Percentiles rank a stretch among this genome's conserved stretches.
Evolutionary conservation across 768 basidiomycete genomes (phyloP).

Genomic region (Lyophyllum semitale): DNA sequence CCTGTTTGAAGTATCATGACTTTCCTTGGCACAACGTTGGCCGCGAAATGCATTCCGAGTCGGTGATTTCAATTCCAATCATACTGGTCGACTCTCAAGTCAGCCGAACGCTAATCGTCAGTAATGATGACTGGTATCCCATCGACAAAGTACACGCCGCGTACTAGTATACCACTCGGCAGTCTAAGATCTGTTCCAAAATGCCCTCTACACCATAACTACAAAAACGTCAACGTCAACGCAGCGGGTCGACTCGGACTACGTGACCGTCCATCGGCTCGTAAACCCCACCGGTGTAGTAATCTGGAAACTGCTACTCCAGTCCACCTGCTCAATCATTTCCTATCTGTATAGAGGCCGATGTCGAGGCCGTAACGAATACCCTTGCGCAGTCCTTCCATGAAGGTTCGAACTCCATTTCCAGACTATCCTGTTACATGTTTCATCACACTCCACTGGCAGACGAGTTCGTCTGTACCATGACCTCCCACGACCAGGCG

Average conservation of each 20-base stretch:
- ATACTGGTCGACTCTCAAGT: too few species aligned
- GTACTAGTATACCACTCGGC: too few species aligned
- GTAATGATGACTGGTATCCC: too few species aligned
- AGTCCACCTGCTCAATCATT: too few species aligned
- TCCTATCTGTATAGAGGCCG: conserved; percentile 1
- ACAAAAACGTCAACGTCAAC: background rate
- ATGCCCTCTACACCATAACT: background rate
- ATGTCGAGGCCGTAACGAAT: conserved; percentile 8
- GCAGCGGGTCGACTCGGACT: background rate
- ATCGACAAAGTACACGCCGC: too few species aligned
- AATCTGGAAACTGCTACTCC: background rate
- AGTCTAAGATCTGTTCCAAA: too few species aligned
- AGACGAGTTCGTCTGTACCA: conserved; percentile 11
- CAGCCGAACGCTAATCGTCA: too few species aligned
- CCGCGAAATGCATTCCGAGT: too few species aligned
- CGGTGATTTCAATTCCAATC: too few species aligned
- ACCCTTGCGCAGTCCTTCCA: conserved; percentile 10
- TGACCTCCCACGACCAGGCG: conserved; percentile 9
- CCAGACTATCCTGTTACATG: background rate
- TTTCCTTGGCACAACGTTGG: too few species aligned
- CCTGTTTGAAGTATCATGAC: too few species aligned
- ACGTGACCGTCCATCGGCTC: background rate
- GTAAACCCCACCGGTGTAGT: background rate
- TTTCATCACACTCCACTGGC: background rate
- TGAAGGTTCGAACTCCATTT: conserved; percentile 10